These are phyloP conservation scores for Endocladia muricata DNA, from an alignment of 31 red algal genomes.

Conservation along the genomic window DNA sequence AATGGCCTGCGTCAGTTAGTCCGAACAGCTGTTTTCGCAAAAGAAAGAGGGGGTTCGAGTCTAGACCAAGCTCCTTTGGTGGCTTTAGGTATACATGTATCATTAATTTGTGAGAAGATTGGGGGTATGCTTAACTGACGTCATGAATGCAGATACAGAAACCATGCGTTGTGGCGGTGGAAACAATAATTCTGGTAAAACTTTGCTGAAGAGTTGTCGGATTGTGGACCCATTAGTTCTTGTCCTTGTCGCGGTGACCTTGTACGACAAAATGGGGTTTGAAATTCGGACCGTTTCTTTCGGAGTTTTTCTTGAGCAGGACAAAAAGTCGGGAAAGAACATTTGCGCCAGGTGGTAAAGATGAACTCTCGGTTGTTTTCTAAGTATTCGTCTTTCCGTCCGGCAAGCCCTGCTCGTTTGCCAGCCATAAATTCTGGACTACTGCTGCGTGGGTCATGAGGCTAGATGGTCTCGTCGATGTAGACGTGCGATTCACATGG, in stretches of 20 bases:
- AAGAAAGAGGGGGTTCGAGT: background rate
- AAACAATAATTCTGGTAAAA: background rate
- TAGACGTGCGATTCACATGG: background rate
- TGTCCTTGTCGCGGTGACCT: slow-evolving; percentile 16
- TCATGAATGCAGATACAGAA: background rate
- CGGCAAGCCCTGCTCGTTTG: background rate
- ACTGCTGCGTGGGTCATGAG: background rate
- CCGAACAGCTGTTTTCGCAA: background rate
- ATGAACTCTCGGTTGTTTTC: background rate
- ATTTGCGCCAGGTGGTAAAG: background rate
- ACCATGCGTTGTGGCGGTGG: background rate
- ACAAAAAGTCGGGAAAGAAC: background rate
- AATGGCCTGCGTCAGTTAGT: background rate
- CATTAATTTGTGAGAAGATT: background rate
- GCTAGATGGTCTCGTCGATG: background rate
- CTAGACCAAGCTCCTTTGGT: background rate
- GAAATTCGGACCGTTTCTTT: background rate
- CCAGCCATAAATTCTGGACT: background rate
- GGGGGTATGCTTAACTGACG: slow-evolving; percentile 1
- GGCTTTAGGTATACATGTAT: background rate
- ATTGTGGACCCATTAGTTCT: background rate
- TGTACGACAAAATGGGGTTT: background rate
- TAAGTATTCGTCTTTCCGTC: background rate
- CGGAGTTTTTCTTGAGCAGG: background rate
- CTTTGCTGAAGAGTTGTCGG: background rate